phyloP scores from a whole-genome alignment of 1,284 basidiomycete species.

The Ustanciosporium gigantosporum region DNA sequence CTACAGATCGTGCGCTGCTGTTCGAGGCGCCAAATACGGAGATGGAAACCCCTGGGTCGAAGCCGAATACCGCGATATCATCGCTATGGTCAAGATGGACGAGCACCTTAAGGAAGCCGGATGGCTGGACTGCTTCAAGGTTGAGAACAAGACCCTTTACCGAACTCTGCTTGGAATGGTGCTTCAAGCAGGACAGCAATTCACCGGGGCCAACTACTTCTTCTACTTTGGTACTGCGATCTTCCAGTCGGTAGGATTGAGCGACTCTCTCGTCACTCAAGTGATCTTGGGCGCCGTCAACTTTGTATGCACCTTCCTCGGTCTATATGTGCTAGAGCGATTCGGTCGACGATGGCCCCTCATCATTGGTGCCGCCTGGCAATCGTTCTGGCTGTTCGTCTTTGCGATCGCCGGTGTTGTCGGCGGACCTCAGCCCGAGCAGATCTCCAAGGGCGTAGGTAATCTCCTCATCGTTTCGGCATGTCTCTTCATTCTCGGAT shows the following conservation, averaged over 20 bases:
- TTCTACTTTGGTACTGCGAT: conserved; percentile 67
- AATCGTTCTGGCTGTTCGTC: conserved; percentile 75
- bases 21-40: conserved; percentile 66
- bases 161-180: conserved; percentile 66
- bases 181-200: conserved; percentile 74
- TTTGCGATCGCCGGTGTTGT: conserved; percentile 76
- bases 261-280: conserved; percentile 68
- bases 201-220: conserved; percentile 70
- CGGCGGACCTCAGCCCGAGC: conserved; percentile 64
- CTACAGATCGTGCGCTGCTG: conserved; percentile 66
- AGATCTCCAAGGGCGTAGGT: conserved; percentile 60
- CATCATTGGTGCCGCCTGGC: conserved; percentile 66
- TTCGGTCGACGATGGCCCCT: conserved; percentile 67
- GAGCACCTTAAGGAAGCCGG: conserved; percentile 16
- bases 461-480: conserved; percentile 76
- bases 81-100: conserved; percentile 43
- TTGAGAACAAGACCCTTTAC: conserved; percentile 52
- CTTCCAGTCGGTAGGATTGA: conserved; percentile 72
- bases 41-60: conserved; percentile 50
- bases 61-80: conserved; percentile 55
- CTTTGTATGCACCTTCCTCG: conserved; percentile 67
- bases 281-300: conserved; percentile 69
- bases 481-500: conserved; percentile 77
- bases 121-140: conserved; percentile 57
- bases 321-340: conserved; percentile 68